Base-by-base conservation (phyloP, 2,329 filamentous ascomycete genomes). In the Helotiales sp. region DNA sequence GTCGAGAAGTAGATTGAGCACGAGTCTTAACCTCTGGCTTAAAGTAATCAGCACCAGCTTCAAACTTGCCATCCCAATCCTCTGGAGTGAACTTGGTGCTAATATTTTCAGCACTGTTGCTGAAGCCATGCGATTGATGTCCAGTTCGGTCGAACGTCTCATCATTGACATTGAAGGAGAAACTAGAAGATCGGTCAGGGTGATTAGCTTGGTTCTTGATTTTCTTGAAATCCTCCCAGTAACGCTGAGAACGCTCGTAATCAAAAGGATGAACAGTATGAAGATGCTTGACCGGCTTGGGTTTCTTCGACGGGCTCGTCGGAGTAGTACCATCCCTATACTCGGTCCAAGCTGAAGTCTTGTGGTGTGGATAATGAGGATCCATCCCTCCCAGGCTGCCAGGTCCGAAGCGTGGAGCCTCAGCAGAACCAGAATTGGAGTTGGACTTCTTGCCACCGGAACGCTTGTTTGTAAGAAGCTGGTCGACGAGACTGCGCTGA, bases 1-100 rank as follows among this genome's bases (percentile, higher is more conserved):
- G 62, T 57, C 72, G 70, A 61, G 65, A 72, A 20, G 60, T 66
- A 63, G 75, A 77, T 65, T 75, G 73, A 50, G 73, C 50, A 50
- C 73, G 73, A 30, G 60, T 54, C n/a, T 67, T 67, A n/a, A 65
- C 62, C 28, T 73, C 73, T 24, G 71, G 73, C 40, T 69, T 70
- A 60, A 77, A 77, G 61, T 75, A 75, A 65, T 74, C 71, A 24
- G 67, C 69, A 11, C 76, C 75, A 50, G 74, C 76, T 54, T 74
- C 69, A 60, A 78, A 78, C 61, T 75, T 77, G 5, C 75, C 76
- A 66, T 74, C 69, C 77, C 77, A 78, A 61, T 87, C 83, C 15
- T 83, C 82, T 3, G 84, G 79, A 22, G 82, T 83, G 76, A 90
- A 90, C 45, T 80, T 85, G 20, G 87, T 89, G 76, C 87, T 87